Evolutionary conservation across 179 eudicot genomes (phyloP), one percentile per base, ranked within the genome.

Genomic region (Silene noctiflora): DNA sequence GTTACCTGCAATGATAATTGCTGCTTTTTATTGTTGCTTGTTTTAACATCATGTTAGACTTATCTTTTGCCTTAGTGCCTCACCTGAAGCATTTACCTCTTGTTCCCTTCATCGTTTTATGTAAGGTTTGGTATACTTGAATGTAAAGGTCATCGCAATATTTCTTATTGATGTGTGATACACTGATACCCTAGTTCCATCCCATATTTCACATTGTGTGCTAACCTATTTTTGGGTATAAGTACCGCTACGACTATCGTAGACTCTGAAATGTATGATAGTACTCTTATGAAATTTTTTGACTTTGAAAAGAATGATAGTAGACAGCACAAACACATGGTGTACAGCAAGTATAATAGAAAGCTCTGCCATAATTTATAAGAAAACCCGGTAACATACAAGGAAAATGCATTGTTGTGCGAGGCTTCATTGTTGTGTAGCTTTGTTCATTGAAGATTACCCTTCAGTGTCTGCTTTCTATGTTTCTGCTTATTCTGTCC

Each of bases 401-500:
- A 17, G 60, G 21, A 56, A 56, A 56, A 9, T 56, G 60, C 60
- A 9, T 56, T 56, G 21, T 56, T 56, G 60, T 56, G 19, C 4
- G 60, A 11, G 20, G 60, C 58, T 46, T 46, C 53, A 46, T 46
- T 46, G 53, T 46, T 46, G 1, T 35, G 22, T 27, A 29, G 46
- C 19, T 63, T 4, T 33, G 16, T 17, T 11, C 60, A 56, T 64
- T 13, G 10, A 44, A 31, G 27, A 48, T 61, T 13, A 56, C 55
- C 39, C 14, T 25, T 65, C 13, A 24, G 33, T 3, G 20, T 11
- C 21, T 70, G 39, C 60, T 74, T 33, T 72, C 60, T 56, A 56
- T 77, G 72, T 39, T 19, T 73, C n/a, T 77, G 31, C 20, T 56
- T 17, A 56, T 17, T 56, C 60, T 17, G 60, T 33, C 60, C 12